phyloP scores from a whole-genome alignment of 768 basidiomycete species.

The Collybia nuda region DNA sequence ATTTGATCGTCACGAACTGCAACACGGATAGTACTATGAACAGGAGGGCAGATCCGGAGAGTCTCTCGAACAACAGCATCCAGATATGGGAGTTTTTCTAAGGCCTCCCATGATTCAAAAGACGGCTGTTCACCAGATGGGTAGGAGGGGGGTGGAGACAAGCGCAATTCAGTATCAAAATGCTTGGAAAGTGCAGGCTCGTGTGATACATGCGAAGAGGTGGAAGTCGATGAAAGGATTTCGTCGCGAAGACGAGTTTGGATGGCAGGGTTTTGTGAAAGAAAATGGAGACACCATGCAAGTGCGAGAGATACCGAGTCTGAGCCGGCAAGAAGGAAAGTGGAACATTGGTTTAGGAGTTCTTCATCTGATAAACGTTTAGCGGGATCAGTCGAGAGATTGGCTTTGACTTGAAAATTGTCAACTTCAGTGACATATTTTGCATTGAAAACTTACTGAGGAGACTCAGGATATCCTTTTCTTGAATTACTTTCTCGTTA shows the following conservation, averaged over 20 bases:
- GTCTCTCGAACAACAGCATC: conserved; percentile 59
- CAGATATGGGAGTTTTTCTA: conserved; percentile 49
- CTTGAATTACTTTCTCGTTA: conserved; percentile 24
- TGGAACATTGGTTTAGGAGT: conserved; percentile 63
- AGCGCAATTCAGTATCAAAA: conserved; percentile 5
- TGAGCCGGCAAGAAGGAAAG: conserved; percentile 64
- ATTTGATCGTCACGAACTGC: conserved; percentile 54
- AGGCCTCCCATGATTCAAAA: conserved; percentile 27
- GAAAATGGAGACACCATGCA: conserved; percentile 56
- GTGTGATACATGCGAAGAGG: conserved; percentile 10
- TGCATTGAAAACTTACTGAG: conserved; percentile 35
- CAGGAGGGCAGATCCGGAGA: conserved; percentile 54
- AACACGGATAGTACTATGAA: conserved; percentile 57
- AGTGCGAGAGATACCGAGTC: conserved; percentile 58
- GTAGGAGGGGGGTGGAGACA: conserved; percentile 9
- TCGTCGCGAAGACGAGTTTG: conserved; percentile 61
- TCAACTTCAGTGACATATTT: background rate
- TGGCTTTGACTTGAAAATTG: conserved; percentile 52
- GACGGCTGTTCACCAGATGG: conserved; percentile 7
- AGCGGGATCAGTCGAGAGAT: conserved; percentile 44
- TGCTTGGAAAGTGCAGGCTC: conserved; percentile 16
- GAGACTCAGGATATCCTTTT: conserved; percentile 50
- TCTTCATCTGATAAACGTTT: conserved; percentile 58
- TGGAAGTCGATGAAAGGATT: conserved; percentile 20
- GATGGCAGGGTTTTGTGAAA: conserved; percentile 51